Conservation (phyloP, 805 yeast species). For the Wickerhamiella musiphila region DNA sequence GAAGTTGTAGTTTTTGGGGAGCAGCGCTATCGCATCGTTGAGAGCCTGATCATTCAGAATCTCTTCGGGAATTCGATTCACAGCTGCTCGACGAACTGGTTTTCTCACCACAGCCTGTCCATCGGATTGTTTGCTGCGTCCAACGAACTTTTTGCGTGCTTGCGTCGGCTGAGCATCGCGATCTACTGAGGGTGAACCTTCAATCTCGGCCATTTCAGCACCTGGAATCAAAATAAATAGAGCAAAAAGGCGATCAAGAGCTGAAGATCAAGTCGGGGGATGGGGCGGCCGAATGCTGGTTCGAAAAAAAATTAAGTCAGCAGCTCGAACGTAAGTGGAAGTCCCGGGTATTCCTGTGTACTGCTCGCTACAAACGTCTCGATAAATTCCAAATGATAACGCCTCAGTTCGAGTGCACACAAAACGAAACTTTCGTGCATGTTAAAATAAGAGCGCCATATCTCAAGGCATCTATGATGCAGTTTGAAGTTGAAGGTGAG, state of each 20-base stretch:
- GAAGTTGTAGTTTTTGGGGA: conserved; percentile 87
- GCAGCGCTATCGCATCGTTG: conserved; percentile 61
- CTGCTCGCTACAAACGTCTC: not conserved
- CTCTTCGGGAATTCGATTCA: conserved; percentile 80
- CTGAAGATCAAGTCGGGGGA: no score
- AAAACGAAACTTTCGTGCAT: conserved; percentile 53
- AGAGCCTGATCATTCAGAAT: conserved; percentile 64
- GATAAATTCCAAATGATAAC: conserved; percentile 45
- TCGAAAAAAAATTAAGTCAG: not conserved
- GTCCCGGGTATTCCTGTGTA: no score
- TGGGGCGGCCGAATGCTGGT: no score
- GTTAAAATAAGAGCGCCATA: conserved; percentile 54
- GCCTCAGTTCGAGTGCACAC: conserved; percentile 61
- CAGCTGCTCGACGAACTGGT: conserved; percentile 27
- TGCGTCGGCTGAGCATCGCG: conserved; percentile 1
- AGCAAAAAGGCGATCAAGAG: no score
- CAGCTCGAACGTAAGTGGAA: not conserved
- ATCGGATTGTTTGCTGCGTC: conserved; percentile 26
- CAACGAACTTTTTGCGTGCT: conserved; percentile 46
- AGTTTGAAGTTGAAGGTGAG: conserved; percentile 58
- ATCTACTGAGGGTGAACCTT: no score
- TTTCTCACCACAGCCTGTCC: conserved; percentile 12
- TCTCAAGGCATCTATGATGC: conserved; percentile 55
- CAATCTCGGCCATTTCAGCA: no score
- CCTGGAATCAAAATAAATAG: no score